Evolutionary conservation across 1,284 basidiomycete species (phyloP).

Genomic region (Coniferiporia weirii): DNA sequence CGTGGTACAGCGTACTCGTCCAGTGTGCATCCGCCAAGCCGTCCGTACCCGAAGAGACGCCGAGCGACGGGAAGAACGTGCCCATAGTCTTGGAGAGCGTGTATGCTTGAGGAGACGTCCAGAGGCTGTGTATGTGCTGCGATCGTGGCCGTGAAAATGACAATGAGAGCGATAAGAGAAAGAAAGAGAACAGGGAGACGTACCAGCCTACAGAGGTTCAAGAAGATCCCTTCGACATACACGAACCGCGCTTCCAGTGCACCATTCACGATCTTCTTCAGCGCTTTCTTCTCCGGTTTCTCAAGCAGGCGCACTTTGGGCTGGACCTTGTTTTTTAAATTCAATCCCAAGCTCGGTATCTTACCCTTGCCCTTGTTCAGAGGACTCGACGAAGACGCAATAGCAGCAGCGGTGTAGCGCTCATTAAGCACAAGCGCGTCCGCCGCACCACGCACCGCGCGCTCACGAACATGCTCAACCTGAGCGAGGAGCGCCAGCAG

Average conservation of each 20-base stretch:
- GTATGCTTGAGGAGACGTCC: conserved; percentile 3
- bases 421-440: neutral
- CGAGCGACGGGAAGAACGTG: conserved; percentile 13
- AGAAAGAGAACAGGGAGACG: neutral
- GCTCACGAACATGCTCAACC: conserved; percentile 1
- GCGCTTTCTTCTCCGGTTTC: neutral
- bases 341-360: too few relatives aligned
- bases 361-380: too few relatives aligned
- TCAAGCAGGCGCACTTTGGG: neutral
- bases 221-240: neutral
- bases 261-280: neutral
- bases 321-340: too few relatives aligned
- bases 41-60: neutral
- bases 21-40: conserved; percentile 8
- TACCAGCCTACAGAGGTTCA: conserved; percentile 6
- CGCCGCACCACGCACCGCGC: neutral
- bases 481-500: conserved; percentile 8
- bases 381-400: too few relatives aligned
- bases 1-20: neutral
- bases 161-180: neutral
- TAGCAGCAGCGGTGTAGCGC: neutral
- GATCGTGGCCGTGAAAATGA: neutral
- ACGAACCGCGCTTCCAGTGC: neutral
- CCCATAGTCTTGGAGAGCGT: conserved; percentile 5
- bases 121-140: conserved; percentile 6